Evolutionary conservation across 495 filamentous ascomycete genomes (phyloP).

Genomic region (Neurospora sp.): DNA sequence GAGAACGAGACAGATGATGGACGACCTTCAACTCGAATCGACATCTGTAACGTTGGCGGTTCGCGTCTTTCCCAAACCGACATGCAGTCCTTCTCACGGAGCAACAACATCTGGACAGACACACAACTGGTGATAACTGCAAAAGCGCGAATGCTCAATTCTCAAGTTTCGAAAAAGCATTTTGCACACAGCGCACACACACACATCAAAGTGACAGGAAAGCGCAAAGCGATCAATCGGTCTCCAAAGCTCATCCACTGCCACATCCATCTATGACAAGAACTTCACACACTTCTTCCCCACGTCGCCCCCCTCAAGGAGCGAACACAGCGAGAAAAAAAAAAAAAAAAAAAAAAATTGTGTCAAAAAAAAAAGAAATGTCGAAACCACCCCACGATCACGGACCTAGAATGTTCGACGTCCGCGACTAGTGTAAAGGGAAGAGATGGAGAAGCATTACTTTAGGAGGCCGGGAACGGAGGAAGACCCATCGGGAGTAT

Average conservation of each 20-base stretch:
- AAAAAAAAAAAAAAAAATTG: background rate
- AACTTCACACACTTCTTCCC: background rate
- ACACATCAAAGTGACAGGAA: background rate
- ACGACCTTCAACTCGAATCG: background rate
- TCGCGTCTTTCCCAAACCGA: background rate
- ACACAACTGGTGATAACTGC: background rate
- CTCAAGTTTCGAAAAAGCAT: background rate
- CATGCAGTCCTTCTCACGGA: background rate
- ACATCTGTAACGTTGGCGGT: background rate
- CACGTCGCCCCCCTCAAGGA: background rate
- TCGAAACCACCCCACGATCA: conserved; percentile 27
- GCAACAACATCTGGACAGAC: background rate
- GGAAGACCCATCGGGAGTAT: conserved; percentile 21
- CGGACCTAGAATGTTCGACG: conserved; percentile 17
- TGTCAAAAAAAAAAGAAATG: conserved; percentile 5
- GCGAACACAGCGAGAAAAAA: conserved; percentile 1
- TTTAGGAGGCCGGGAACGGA: conserved; percentile 32
- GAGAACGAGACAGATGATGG: background rate
- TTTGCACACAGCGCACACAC: background rate
- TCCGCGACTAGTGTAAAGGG: conserved; percentile 14
- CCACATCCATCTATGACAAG: background rate
- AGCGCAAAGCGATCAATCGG: background rate
- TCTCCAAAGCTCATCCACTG: background rate
- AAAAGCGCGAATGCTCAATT: background rate
- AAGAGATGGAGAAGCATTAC: conserved; percentile 19